These are phyloP conservation scores for Pyrus bretschneideri DNA, from an alignment of 306 rosid genomes.

Conservation along the genomic window DNA sequence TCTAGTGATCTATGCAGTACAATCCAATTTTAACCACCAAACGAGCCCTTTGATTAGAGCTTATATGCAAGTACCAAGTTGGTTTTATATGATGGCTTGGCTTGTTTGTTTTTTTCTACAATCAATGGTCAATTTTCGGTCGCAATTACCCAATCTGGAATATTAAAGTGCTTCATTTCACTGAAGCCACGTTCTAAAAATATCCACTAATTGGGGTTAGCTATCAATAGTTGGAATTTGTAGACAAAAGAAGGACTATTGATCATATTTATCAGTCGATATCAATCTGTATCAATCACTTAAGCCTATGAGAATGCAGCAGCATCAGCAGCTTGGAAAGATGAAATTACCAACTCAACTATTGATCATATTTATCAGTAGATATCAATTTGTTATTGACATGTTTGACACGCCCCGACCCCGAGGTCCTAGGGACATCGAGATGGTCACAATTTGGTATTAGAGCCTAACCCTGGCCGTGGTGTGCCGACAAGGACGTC, in stretches of 20 bases:
- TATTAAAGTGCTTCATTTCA: not conserved
- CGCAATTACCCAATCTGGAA: not conserved
- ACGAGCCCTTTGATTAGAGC: not conserved
- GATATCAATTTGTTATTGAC: not conserved
- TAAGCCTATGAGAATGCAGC: not conserved
- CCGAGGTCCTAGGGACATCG: too few species aligned
- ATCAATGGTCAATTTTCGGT: not conserved
- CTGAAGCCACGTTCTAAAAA: not conserved
- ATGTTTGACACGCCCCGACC: too few species aligned
- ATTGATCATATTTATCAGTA: too few species aligned
- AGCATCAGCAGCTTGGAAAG: not conserved
- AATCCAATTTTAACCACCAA: not conserved
- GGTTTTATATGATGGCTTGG: not conserved
- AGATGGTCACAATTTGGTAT: too few species aligned
- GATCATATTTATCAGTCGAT: not conserved
- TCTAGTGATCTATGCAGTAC: too few species aligned
- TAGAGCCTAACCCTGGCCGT: too few species aligned
- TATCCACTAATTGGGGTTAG: too few species aligned
- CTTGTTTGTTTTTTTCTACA: not conserved
- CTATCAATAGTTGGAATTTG: not conserved
- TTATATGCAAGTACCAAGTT: not conserved
- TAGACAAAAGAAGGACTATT: not conserved
- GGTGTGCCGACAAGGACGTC: too few species aligned
- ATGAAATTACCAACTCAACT: not conserved
- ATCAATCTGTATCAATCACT: not conserved